Base-by-base conservation (phyloP, 140 eudicot genomes). In the Cichorium intybus region DNA sequence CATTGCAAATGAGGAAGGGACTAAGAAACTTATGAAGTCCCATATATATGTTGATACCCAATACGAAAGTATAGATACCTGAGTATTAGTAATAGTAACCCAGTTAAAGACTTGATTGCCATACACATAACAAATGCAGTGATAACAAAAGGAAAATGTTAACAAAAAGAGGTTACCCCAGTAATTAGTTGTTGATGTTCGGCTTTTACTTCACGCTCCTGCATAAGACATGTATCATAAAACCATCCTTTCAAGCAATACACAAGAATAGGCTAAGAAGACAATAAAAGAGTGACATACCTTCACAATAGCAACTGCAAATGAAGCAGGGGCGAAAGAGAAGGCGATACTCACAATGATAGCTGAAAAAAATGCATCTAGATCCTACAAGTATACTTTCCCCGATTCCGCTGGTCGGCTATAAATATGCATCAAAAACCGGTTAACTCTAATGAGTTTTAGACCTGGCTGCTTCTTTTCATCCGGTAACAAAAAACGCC, bases 11-110 rank as follows among this genome's bases (percentile, higher is more conserved):
- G 89, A 67, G 57, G 98, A 82, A 50, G 98, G 96, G 62, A 87
- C 81, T 57, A 91, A 77, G 83, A 83, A 87, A 82, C 98, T 87
- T 88, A 91, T 74, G 82, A 91, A 91, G 82, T 91, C 98, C 98
- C 98, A 91, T 22, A 79, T 17, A 65, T 85, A 91, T 43, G 98
- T 87, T 0, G 98, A 85, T 63, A 76, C 69, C 98, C 98, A 91
- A 70, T 91, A 91, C 4, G 98, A 85, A 45, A 85, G 62, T 61
- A 91, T 59, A 29, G 98, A 91, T 27, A 91, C 97, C 97, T 90
- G 75, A 35, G 61, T 61, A 24, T 68, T 51, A 55, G 51, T 24
- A 69, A 53, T 50, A 59, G 21, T 46, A 55, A 66, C 29, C 58
- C 11, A 24, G 35, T 72, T 41, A 66, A 68, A 33, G 35, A 34